Evolutionary conservation across 2,329 filamentous ascomycete genomes (phyloP).

Genomic region (Clarireedia homoeocarpa): DNA sequence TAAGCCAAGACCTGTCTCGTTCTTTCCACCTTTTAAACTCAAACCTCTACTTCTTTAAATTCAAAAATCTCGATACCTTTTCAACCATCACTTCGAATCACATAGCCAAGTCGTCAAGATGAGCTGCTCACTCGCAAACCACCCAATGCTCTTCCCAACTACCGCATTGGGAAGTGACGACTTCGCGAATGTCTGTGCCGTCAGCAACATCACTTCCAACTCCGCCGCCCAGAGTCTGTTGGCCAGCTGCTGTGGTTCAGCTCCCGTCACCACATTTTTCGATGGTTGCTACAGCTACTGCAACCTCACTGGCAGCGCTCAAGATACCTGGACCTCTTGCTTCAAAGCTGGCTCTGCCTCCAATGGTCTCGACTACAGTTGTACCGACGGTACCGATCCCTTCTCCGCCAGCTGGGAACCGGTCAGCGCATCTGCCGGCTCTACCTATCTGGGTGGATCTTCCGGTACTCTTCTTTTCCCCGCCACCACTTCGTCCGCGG

Average conservation of each 20-base stretch:
- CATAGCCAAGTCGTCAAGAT: not conserved
- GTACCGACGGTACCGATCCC: not conserved
- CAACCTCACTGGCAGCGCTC: slow-evolving; percentile 5
- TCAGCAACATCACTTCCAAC: slow-evolving; percentile 5
- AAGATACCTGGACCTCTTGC: not conserved
- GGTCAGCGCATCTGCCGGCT: not conserved
- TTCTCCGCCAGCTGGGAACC: not conserved
- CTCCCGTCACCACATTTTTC: not conserved
- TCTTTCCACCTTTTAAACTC: not conserved
- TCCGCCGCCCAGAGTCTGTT: not conserved
- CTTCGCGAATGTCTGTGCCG: slow-evolving; percentile 3
- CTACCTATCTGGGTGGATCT: not conserved
- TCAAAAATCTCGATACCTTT: not conserved
- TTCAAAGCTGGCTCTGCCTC: not conserved
- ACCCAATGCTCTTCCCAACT: not conserved
- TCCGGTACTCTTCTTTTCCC: slow-evolving; percentile 4
- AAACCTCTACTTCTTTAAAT: not conserved
- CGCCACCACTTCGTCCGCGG: not conserved
- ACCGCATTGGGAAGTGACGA: not conserved
- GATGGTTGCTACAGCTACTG: slow-evolving; percentile 9
- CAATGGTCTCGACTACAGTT: not conserved
- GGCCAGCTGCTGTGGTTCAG: slow-evolving; percentile 1
- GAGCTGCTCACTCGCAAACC: not conserved
- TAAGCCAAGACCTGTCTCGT: not conserved
- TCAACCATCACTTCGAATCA: not conserved